These are phyloP conservation scores for Sungouiozyma ichnusensis DNA, from an alignment of 805 yeast species.

Conservation along the genomic window DNA sequence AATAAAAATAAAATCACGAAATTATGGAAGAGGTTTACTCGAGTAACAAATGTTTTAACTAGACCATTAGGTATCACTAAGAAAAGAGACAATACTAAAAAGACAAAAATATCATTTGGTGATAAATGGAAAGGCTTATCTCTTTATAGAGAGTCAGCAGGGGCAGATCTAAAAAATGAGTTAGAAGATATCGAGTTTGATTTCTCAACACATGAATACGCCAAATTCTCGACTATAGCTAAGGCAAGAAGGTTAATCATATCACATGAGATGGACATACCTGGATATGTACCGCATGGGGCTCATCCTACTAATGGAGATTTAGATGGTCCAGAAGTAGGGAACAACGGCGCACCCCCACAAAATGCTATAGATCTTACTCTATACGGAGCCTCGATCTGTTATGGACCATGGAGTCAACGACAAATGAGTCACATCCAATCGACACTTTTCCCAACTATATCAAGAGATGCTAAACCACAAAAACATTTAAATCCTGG, in stretches of 20 bases:
- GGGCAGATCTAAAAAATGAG: slow-evolving; percentile 24
- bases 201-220: slow-evolving; percentile 56
- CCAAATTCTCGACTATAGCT: slow-evolving; percentile 59
- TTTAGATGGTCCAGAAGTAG: slow-evolving; percentile 43
- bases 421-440: slow-evolving; percentile 65
- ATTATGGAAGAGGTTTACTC: slow-evolving; percentile 16
- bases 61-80: slow-evolving; percentile 4
- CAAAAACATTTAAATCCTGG: slow-evolving; percentile 38
- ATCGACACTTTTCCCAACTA: slow-evolving; percentile 53
- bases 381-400: slow-evolving; percentile 51
- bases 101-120: slow-evolving; percentile 11
- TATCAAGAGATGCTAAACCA: slow-evolving; percentile 46
- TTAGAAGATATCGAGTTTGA: slow-evolving; percentile 27
- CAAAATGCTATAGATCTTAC: slow-evolving; percentile 50
- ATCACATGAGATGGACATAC: slow-evolving; percentile 57
- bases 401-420: slow-evolving; percentile 96
- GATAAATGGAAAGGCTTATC: slow-evolving; percentile 68
- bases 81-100: slow-evolving; percentile 2
- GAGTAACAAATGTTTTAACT: slow-evolving; percentile 6
- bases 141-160: slow-evolving; percentile 44
- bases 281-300: slow-evolving; percentile 48
- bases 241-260: slow-evolving; percentile 49
- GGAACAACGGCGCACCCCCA: slow-evolving; percentile 50
- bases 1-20: slow-evolving; percentile 13
- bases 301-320: slow-evolving; percentile 23